Percentiles rank a stretch among this genome's conserved stretches.
phyloP scores from a whole-genome alignment of 192 early-diverging fungal species.

The Entomortierella beljakovae region DNA sequence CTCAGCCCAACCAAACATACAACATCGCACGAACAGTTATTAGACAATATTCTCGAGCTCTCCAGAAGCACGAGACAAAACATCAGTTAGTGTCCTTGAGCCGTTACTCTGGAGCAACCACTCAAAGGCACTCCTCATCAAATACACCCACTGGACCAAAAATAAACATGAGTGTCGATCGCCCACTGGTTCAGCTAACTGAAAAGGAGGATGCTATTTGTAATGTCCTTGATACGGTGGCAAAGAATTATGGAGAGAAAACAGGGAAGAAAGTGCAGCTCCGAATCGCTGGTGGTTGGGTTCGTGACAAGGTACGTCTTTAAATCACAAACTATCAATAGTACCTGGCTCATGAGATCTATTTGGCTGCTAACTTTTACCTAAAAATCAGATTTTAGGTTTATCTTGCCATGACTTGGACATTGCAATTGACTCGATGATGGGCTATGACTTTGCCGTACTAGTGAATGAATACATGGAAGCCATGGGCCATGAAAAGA shows the following conservation, averaged over 20 bases:
- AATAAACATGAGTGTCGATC: background rate
- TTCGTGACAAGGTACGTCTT: constrained; percentile 88
- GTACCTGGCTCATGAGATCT: background rate
- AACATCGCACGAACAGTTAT: background rate
- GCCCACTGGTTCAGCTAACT: constrained; percentile 62
- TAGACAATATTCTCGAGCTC: constrained; percentile 1
- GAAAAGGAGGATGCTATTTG: constrained; percentile 76
- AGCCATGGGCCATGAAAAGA: constrained; percentile 44
- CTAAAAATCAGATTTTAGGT: constrained; percentile 83
- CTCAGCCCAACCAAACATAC: background rate
- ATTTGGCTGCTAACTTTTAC: background rate
- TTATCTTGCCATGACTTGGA: constrained; percentile 91
- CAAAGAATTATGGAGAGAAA: constrained; percentile 59
- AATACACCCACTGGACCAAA: background rate
- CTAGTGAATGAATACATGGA: constrained; percentile 75
- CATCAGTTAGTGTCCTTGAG: background rate
- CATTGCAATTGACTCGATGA: constrained; percentile 93
- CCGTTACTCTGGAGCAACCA: background rate
- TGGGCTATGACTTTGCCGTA: constrained; percentile 90
- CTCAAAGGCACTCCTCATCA: background rate
- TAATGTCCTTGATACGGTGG: constrained; percentile 70
- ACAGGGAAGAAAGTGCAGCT: constrained; percentile 69
- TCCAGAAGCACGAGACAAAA: background rate
- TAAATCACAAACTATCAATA: background rate
- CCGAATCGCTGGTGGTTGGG: constrained; percentile 98